phyloP scores from a whole-genome alignment of 495 filamentous ascomycete genomes.

The Aspergillus cavernicola region DNA sequence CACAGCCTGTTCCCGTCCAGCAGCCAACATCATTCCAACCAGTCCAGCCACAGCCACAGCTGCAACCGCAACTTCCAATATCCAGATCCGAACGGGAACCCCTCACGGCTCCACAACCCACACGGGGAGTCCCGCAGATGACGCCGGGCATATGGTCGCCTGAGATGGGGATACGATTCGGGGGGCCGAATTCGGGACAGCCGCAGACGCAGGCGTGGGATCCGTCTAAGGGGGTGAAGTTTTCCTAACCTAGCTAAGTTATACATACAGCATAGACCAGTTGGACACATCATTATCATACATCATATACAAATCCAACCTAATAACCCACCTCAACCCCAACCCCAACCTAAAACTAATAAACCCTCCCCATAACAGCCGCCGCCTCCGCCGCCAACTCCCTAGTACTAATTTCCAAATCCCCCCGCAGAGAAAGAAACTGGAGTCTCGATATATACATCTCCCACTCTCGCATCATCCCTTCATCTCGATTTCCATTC shows the following conservation, averaged over 20 bases:
- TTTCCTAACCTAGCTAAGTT: conserved; percentile 51
- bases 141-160: conserved; percentile 70
- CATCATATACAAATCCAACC: too few relatives aligned
- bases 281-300: too few relatives aligned
- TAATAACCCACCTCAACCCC: too few relatives aligned
- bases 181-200: conserved; percentile 7
- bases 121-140: conserved; percentile 48
- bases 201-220: conserved; percentile 50
- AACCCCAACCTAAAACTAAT: too few relatives aligned
- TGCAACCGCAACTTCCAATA: conserved; percentile 15
- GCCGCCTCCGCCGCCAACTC: conserved; percentile 21
- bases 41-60: not conserved
- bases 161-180: conserved; percentile 75
- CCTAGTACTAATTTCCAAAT: conserved; percentile 16
- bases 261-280: too few relatives aligned
- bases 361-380: conserved; percentile 20
- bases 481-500: not conserved
- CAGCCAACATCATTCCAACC: too few relatives aligned
- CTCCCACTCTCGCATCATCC: conserved; percentile 11
- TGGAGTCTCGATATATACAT: conserved; percentile 16
- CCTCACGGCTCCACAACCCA: conserved; percentile 53
- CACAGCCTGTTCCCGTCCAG: not conserved
- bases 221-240: conserved; percentile 58
- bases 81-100: conserved; percentile 26
- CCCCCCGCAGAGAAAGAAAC: conserved; percentile 16